Evolutionary conservation across 1,139 yeast genomes (phyloP).

Genomic region (Geotrichum fermentans): DNA sequence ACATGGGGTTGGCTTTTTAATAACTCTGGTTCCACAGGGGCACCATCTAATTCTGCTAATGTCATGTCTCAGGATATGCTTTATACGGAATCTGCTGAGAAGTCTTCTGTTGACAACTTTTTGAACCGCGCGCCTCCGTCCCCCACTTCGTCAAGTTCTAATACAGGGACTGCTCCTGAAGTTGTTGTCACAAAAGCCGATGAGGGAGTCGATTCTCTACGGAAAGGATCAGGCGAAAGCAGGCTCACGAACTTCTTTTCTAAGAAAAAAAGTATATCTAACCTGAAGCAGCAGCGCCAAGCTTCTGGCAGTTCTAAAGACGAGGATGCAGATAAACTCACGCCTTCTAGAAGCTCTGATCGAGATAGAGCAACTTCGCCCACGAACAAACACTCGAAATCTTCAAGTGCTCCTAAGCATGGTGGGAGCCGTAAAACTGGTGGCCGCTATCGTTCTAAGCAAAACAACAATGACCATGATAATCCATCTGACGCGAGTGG

Average conservation of each 20-base stretch:
- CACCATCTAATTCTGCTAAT: not conserved
- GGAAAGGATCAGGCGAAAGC: constrained; percentile 1
- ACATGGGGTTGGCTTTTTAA: constrained; percentile 30
- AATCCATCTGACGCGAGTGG: not conserved
- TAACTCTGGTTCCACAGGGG: constrained; percentile 1
- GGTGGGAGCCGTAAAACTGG: constrained; percentile 5
- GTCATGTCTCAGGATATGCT: not conserved
- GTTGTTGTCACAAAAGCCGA: not conserved
- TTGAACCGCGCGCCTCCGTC: constrained; percentile 5
- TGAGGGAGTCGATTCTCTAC: not conserved
- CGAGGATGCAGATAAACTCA: not conserved
- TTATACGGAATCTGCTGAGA: constrained; percentile 1
- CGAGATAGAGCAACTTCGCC: not conserved
- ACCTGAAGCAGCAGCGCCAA: constrained; percentile 5
- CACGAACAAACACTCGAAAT: not conserved
- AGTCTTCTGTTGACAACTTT: constrained; percentile 8
- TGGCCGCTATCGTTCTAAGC: constrained; percentile 13
- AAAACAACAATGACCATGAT: constrained; percentile 7
- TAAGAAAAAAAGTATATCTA: constrained; percentile 15
- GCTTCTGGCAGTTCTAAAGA: not conserved
- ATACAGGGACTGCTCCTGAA: not conserved
- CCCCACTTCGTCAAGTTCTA: not conserved
- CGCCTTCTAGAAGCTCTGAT: constrained; percentile 5
- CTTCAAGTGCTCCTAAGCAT: constrained; percentile 3
- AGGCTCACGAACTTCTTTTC: constrained; percentile 16